Evolutionary conservation across 78 protist genomes (phyloP).

Genomic region (Monocercomonoides exilis): DNA sequence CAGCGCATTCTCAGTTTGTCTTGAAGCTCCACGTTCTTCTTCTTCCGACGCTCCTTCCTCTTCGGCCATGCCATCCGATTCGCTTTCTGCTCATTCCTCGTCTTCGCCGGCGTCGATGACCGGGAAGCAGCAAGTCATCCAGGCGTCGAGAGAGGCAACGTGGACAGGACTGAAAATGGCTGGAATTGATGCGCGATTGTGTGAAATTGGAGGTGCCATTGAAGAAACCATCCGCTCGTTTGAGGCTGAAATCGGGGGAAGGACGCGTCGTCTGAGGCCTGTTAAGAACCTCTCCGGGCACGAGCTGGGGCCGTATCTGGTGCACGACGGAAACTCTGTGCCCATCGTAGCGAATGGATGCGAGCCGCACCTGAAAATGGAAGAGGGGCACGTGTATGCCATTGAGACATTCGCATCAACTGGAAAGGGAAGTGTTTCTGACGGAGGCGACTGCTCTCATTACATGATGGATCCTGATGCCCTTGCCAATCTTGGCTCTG

Average conservation of each 20-base stretch:
- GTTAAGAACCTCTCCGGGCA: conserved; percentile 2
- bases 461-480: conserved; percentile 9
- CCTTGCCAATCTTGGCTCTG: not conserved
- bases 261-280: not conserved
- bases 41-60: too few relatives aligned
- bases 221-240: not conserved
- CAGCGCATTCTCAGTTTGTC: conserved; percentile 1
- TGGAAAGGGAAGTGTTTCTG: not conserved
- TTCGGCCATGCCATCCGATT: too few relatives aligned
- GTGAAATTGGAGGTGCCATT: not conserved
- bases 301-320: not conserved
- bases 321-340: not conserved
- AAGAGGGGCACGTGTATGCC: conserved; percentile 9
- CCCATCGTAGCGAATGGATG: not conserved
- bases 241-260: not conserved
- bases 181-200: not conserved
- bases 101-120: too few relatives aligned
- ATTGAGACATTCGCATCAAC: conserved; percentile 10
- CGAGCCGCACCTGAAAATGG: not conserved
- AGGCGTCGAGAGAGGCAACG: too few relatives aligned
- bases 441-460: conserved; percentile 15
- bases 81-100: too few relatives aligned
- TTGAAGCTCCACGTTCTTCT: not conserved
- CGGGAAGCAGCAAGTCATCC: too few relatives aligned
- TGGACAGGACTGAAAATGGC: too few relatives aligned